These are phyloP conservation scores for Backusella parvicylindrica DNA, from an alignment of 192 early-diverging fungal genomes.

Conservation along the genomic window DNA sequence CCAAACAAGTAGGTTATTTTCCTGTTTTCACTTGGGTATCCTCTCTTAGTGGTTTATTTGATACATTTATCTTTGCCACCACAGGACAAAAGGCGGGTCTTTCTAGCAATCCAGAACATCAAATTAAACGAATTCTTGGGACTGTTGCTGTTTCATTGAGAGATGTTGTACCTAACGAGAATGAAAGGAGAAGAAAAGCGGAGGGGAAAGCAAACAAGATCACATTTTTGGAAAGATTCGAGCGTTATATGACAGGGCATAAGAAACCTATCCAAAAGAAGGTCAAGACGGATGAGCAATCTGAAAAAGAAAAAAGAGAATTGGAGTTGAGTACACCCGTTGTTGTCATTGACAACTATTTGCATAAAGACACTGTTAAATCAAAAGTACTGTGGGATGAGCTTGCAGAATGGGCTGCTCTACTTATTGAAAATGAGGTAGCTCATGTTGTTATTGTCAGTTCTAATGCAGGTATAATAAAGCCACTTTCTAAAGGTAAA, in stretches of 20 bases:
- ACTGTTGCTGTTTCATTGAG: constrained; percentile 70
- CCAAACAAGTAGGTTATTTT: constrained; percentile 87
- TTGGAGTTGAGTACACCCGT: constrained; percentile 72
- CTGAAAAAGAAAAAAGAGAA: constrained; percentile 24
- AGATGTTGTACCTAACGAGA: constrained; percentile 42
- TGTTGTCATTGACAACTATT: constrained; percentile 84
- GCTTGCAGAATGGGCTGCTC: constrained; percentile 81
- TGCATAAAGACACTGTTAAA: constrained; percentile 67
- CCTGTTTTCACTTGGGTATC: constrained; percentile 85
- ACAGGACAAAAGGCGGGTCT: constrained; percentile 88
- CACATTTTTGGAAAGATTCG: not conserved
- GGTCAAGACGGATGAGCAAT: constrained; percentile 17
- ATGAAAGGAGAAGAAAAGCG: not conserved
- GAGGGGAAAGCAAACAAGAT: constrained; percentile 7
- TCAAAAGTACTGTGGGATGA: constrained; percentile 63
- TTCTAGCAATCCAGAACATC: constrained; percentile 75
- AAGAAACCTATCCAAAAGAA: constrained; percentile 10
- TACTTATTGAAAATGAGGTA: constrained; percentile 75
- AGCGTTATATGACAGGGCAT: not conserved
- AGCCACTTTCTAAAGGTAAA: constrained; percentile 68
- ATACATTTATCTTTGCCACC: constrained; percentile 81
- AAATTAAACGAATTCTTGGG: constrained; percentile 85
- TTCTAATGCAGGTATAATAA: constrained; percentile 64
- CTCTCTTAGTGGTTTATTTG: constrained; percentile 68
- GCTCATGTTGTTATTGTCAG: constrained; percentile 91